Conservation (phyloP, 2,329 filamentous ascomycete genomes). For the Proliferodiscus dingleyae region DNA sequence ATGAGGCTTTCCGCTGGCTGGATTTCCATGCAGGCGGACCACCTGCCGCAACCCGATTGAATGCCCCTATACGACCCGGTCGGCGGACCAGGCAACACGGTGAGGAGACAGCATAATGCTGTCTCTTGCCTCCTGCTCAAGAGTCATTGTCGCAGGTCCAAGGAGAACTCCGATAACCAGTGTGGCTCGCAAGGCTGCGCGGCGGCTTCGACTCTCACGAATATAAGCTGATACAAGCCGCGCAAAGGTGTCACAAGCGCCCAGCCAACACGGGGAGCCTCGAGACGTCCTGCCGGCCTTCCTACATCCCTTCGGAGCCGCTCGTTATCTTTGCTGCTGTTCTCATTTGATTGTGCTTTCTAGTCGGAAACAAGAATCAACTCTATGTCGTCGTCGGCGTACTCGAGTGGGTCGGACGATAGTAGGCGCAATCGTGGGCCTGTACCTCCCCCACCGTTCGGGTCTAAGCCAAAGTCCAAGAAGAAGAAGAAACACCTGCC, state of each 20-base stretch:
- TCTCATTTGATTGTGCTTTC: neutral
- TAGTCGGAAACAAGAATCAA: neutral
- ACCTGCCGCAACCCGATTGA: neutral
- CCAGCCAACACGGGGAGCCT: neutral
- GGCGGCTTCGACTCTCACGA: no score
- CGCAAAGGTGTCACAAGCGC: conserved; percentile 1
- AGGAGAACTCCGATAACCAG: neutral
- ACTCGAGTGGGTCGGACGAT: conserved; percentile 22
- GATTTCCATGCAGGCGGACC: neutral
- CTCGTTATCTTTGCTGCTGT: neutral
- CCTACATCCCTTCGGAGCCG: neutral
- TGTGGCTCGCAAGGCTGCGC: conserved; percentile 1
- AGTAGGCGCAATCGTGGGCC: conserved; percentile 2
- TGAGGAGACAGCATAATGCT: neutral
- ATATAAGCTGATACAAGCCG: conserved; percentile 1
- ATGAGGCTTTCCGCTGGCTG: neutral
- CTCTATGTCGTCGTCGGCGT: conserved; percentile 16
- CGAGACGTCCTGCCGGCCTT: neutral
- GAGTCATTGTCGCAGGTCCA: no score
- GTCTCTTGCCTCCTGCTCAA: neutral
- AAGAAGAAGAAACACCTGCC: conserved; percentile 53
- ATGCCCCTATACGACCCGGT: neutral
- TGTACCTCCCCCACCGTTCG: conserved; percentile 9
- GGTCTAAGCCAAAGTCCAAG: conserved; percentile 42
- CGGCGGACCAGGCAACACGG: neutral